Evolutionary conservation across 1,139 yeast species (phyloP), one percentile per base, ranked within the genome.

Genomic region (Candida mesenterica): DNA sequence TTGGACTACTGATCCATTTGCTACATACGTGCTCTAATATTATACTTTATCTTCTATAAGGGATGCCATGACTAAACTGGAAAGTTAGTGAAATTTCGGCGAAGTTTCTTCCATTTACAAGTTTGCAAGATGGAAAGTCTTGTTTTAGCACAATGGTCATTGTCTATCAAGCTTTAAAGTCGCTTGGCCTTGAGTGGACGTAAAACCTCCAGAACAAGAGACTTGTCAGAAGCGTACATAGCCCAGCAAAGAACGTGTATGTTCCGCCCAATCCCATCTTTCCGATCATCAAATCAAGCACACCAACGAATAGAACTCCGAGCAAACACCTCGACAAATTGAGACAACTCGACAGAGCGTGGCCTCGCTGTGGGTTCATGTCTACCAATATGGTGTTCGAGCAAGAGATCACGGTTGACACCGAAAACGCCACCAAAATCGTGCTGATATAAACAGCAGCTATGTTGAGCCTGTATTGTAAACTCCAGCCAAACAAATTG

Each of bases 401-500:
- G 13, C 55, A 48, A 0, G 69, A 45, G 19, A 66, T 50, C 29
- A 59, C 45, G 7, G 58, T 41, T 2, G 68, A 45, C 5, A 62
- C 41, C 6, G 65, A 44, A 37, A 52, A 52, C 2, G 72, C 54
- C 13, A 65, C 45, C 35, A 65, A 43, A 16, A 52, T 45, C 4
- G 67, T 55, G 9, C 66, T 53, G 4, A 67, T 54, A 23, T 63
- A 59, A 9, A 65, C 57, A 5, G 68, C 55, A 9, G 57, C 38
- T 5, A 64, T 49, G 29, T 54, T 50, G 22, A 45, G 42, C 24
- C 49, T 44, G 32, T 39, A 56, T 31, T 67, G 58, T 14, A 67
- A 41, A 37, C 71, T 62, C 72, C 72, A 67, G 2, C 73, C 73
- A 45, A 60, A 67, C 2, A 65, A 58, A 3, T 62, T 17, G n/a